Conservation (phyloP, 2,329 filamentous ascomycete species). For the Cyclaneusma minus region DNA sequence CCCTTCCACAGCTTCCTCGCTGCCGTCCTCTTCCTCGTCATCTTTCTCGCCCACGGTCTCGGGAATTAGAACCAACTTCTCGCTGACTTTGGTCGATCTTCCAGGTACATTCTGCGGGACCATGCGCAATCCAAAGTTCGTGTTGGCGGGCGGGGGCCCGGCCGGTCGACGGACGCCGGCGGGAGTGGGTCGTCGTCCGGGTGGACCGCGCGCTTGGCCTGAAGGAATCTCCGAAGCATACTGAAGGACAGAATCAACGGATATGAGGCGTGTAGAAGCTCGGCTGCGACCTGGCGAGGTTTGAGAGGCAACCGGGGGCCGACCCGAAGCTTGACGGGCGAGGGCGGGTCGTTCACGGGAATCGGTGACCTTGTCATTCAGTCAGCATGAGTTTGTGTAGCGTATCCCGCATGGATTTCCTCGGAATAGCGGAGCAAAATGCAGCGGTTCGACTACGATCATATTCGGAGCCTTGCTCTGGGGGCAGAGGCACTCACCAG, state of each 20-base stretch:
- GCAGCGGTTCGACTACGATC: no score
- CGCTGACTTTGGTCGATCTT: conserved; percentile 82
- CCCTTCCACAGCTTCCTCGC: conserved; percentile 35
- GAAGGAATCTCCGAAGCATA: conserved; percentile 92
- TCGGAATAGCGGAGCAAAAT: no score
- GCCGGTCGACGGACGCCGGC: conserved; percentile 30
- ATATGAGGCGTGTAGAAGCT: conserved; percentile 58
- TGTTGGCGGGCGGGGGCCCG: conserved; percentile 20
- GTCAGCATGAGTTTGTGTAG: no score
- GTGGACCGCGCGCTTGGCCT: conserved; percentile 67
- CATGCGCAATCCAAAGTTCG: conserved; percentile 23
- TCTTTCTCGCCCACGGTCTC: conserved; percentile 53
- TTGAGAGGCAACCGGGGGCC: conserved; percentile 16
- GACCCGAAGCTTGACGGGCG: conserved; percentile 18
- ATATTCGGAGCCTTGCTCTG: no score
- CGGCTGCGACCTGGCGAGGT: conserved; percentile 17
- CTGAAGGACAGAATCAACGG: conserved; percentile 88
- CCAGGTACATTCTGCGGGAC: conserved; percentile 49
- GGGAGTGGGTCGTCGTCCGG: conserved; percentile 27
- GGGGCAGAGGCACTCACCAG: no score
- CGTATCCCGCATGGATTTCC: no score
- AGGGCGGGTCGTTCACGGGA: conserved; percentile 30
- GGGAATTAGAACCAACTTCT: conserved; percentile 90
- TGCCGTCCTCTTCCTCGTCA: conserved; percentile 41
- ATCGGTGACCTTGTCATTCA: conserved; percentile 48